phyloP scores from a whole-genome alignment of 257 asterid genomes.

The Nicotiana obtusifolia region DNA sequence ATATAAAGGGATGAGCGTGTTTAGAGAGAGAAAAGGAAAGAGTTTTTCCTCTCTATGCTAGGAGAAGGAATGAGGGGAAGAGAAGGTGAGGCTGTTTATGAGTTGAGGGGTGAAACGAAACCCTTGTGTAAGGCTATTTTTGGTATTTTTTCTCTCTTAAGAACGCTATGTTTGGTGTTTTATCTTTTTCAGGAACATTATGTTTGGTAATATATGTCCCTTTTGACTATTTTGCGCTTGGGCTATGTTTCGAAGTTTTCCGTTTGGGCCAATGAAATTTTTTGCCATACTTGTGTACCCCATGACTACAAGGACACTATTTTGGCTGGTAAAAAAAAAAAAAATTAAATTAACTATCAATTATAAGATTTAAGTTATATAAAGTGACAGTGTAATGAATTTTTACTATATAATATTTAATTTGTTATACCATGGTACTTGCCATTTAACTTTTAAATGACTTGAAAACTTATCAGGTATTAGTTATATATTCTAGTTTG shows the following conservation, averaged over 20 bases:
- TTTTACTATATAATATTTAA: no score
- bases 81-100: neutral
- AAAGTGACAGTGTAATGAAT: no score
- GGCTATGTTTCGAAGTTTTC: neutral
- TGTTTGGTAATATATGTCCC: no score
- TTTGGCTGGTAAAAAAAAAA: neutral
- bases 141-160: neutral
- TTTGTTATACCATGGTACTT: no score
- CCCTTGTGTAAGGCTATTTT: neutral
- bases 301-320: neutral
- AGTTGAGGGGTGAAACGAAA: slow-evolving; percentile 8
- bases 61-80: slow-evolving; percentile 19
- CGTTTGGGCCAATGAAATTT: neutral
- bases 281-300: neutral
- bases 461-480: no score
- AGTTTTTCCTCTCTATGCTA: slow-evolving; percentile 47
- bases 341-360: neutral
- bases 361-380: no score
- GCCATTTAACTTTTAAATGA: no score
- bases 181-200: neutral
- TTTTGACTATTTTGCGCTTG: neutral
- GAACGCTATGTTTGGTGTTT: neutral
- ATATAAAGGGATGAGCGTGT: neutral
- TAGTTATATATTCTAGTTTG: no score
- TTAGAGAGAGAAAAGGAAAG: slow-evolving; percentile 17